Evolutionary conservation across 1,139 yeast genomes (phyloP), one percentile per base, ranked within the genome.

Genomic region (Nakaseomyces sp.): DNA sequence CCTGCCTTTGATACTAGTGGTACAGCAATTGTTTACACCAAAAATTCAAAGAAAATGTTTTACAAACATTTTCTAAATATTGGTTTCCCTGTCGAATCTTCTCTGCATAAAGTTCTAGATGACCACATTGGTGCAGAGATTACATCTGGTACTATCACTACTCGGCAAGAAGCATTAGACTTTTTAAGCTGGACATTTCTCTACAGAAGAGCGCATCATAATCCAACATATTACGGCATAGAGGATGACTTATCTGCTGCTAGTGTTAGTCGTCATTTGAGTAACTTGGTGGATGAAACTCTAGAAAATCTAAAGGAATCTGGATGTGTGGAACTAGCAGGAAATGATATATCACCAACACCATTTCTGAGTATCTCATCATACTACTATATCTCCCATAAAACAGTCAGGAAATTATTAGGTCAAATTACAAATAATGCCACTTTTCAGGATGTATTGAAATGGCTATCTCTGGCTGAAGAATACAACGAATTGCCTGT

Each of bases 41-140:
- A 86, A 58, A 96, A 93, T 58, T 75, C 89, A 3, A 91, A 89
- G 53, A 91, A 91, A 66, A 76, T 81, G 60, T 93, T 89, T 58
- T 91, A 93, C 68, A 91, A 91, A 59, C 96, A 93, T 63, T 91
- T 91, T 63, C 66, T 91, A 56, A 93, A 91, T 60, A 80, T 87
- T 49, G 98, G 99, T 0, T 91, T 93, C 67, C 99, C 99, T 0
- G 98, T 93, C 12, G 99, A 91, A 62, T 87, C 96, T 0, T 86
- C 96, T 1, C 69, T 91, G 48, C 97, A 91, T 64, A 88, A 88
- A 57, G 95, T 86, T 3, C 68, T 93, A 56, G 96, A 87, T 64
- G 84, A 91, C 63, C 98, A 93, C 69, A 72, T 91, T 60, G 98
- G 97, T 60, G 98, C 98, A 3, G 98, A 93, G 60, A 85, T 91